A percentile compares a stretch with the other conserved stretches of the same genome.
Conservation (phyloP, 1,139 yeast genomes). For the Sugiyamaella pinicola region DNA sequence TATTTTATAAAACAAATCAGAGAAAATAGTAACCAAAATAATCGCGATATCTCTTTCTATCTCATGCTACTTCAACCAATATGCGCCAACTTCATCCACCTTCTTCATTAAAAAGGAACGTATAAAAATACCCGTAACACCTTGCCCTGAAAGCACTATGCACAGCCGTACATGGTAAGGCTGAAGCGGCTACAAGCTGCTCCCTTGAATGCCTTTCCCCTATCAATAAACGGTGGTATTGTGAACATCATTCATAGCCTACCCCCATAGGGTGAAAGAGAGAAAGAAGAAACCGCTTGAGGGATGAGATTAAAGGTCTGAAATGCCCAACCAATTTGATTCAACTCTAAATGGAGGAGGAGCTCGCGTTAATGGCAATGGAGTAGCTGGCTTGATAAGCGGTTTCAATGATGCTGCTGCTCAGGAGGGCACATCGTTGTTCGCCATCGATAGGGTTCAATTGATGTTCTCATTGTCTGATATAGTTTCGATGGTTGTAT, state of each 20-base stretch:
- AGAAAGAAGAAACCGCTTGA: too few species aligned
- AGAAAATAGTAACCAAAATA: neutral
- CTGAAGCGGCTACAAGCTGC: too few species aligned
- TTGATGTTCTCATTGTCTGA: slow-evolving; percentile 53
- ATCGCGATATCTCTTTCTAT: neutral
- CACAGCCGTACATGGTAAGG: too few species aligned
- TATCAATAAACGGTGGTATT: too few species aligned
- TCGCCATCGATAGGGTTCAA: slow-evolving; percentile 55
- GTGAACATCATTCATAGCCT: too few species aligned
- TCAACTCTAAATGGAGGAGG: neutral
- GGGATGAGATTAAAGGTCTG: neutral
- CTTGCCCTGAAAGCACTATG: too few species aligned
- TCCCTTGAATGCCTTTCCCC: too few species aligned
- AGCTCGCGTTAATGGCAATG: neutral
- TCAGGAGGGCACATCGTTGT: slow-evolving; percentile 28
- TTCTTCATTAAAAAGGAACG: too few species aligned
- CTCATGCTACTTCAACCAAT: too few species aligned
- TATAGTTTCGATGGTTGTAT: slow-evolving; percentile 50
- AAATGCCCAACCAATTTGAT: neutral
- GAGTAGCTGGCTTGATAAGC: slow-evolving; percentile 2
- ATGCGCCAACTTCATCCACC: too few species aligned
- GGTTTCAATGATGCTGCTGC: slow-evolving; percentile 15
- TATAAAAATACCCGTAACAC: too few species aligned
- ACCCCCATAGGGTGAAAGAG: neutral
- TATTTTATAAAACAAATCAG: slow-evolving; percentile 10